Percentiles rank a stretch among this genome's conserved stretches.
These are phyloP conservation scores for Postia placenta DNA, from an alignment of 768 basidiomycete species.

Conservation along the genomic window DNA sequence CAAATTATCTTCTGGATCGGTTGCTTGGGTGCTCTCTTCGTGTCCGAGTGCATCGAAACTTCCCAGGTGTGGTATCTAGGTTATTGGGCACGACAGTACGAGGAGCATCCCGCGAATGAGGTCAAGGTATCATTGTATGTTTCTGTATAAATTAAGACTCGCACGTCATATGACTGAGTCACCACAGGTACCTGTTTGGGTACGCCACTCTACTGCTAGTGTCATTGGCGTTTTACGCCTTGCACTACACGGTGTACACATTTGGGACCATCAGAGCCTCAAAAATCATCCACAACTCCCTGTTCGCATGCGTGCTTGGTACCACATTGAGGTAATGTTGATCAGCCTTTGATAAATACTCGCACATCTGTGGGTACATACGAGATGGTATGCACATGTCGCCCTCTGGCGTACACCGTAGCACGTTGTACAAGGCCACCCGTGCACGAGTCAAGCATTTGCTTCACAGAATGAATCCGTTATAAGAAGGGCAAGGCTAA, in stretches of 20 bases:
- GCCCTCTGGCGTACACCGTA: too few relatives aligned
- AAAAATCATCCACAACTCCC: conserved; percentile 41
- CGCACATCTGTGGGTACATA: too few relatives aligned
- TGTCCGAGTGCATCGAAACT: conserved; percentile 16
- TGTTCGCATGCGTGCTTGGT: conserved; percentile 50
- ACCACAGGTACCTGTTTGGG: conserved; percentile 39
- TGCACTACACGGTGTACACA: conserved; percentile 31
- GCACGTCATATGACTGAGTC: neutral
- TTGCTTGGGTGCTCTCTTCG: conserved; percentile 10
- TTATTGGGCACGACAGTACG: conserved; percentile 39
- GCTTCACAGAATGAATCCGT: too few relatives aligned
- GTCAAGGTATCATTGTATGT: conserved; percentile 25
- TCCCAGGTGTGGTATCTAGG: conserved; percentile 38
- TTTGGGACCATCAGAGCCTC: conserved; percentile 49
- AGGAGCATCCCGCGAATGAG: conserved; percentile 24
- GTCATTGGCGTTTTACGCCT: conserved; percentile 26
- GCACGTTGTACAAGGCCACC: too few relatives aligned
- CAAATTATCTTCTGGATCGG: conserved; percentile 27
- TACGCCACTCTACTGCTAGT: conserved; percentile 33
- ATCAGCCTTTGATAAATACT: neutral
- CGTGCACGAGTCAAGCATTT: too few relatives aligned
- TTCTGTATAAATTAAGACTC: too few relatives aligned
- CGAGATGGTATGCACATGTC: too few relatives aligned
- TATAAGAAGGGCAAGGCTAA: neutral
- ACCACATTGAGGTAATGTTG: conserved; percentile 48